Conservation (phyloP, 805 yeast species). For the Priceomyces carsonii region DNA sequence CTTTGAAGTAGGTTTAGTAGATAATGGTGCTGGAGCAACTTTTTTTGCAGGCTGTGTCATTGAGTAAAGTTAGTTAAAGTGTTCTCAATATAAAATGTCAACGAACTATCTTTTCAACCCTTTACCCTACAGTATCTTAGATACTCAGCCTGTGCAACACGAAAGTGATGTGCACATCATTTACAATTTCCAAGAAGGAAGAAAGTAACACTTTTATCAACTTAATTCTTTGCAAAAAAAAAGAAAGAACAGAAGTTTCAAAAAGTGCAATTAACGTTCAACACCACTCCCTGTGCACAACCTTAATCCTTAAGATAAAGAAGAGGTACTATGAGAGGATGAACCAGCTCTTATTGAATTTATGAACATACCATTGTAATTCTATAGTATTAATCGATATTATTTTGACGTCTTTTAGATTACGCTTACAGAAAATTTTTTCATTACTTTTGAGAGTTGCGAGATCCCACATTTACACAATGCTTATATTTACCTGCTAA, state of each 20-base stretch:
- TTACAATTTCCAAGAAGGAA: too few relatives aligned
- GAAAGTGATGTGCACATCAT: constrained; percentile 36
- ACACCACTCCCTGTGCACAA: constrained; percentile 28
- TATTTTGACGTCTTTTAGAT: background rate
- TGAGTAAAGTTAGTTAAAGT: constrained; percentile 36
- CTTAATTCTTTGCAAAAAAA: too few relatives aligned
- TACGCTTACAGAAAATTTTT: background rate
- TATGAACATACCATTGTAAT: constrained; percentile 31
- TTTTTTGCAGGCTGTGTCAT: constrained; percentile 60
- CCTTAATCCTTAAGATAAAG: constrained; percentile 13
- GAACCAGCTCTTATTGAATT: constrained; percentile 24
- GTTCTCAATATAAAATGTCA: constrained; percentile 23
- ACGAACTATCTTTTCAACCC: constrained; percentile 25
- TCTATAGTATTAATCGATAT: background rate
- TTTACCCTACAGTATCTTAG: constrained; percentile 43
- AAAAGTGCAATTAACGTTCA: constrained; percentile 9
- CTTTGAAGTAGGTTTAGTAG: constrained; percentile 32
- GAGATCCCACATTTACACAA: too few relatives aligned
- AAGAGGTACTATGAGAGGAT: constrained; percentile 19
- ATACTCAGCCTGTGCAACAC: constrained; percentile 47
- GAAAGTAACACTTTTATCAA: constrained; percentile 5
- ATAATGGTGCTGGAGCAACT: constrained; percentile 50
- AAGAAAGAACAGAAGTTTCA: constrained; percentile 8
- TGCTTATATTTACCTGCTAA: too few relatives aligned
- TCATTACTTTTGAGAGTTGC: too few relatives aligned